Evolutionary conservation across 2,329 filamentous ascomycete genomes (phyloP), one percentile per base, ranked within the genome.

Genomic region (Dothideomycetes sp.): DNA sequence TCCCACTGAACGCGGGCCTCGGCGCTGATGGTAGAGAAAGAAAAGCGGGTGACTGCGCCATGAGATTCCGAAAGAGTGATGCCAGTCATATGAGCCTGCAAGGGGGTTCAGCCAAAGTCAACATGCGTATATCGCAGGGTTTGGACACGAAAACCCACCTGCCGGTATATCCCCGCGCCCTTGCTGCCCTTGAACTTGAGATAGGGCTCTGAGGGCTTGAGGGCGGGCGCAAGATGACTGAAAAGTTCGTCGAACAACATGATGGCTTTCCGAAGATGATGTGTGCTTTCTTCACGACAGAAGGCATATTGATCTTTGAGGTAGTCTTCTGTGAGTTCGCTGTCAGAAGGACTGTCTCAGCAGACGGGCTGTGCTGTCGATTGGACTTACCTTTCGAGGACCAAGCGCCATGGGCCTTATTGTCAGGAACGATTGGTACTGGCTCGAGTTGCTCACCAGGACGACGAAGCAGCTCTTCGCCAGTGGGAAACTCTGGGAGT

Each of bases 241-340:
- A n/a, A n/a, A 5, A 69, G 52, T 1, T 58, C 47, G 17, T 66
- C 70, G 40, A 82, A 71, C 10, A 68, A 59, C 0, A 64, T 60
- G 1, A 94, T 70, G 0, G 83, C 78, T 45, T 76, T 70, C 5
- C 86, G 73, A 0, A 94, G 65, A 1, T 79, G 72, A 10, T 81
- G 73, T 3, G 84, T 65, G 0, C 77, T 74, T 53, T 94, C 86
- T 52, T 86, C 82, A 3, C 87, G 72, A 5, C 86, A 67, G 2
- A 94, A 70, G 3, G 76, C 66, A 53, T 91, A 94, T 36, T 93
- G 84, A 0, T 76, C 72, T 22, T 75, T 65, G 0, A 94, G 64
- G 42, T 94, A 94, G 0, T 69, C 65, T 1, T 76, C 68, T 47
- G 31, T 31, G 10, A 19, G n/a, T n/a, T n/a, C n/a, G n/a, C n/a